phyloP scores from a whole-genome alignment of 1,284 basidiomycete species.

The Serendipita sp. region DNA sequence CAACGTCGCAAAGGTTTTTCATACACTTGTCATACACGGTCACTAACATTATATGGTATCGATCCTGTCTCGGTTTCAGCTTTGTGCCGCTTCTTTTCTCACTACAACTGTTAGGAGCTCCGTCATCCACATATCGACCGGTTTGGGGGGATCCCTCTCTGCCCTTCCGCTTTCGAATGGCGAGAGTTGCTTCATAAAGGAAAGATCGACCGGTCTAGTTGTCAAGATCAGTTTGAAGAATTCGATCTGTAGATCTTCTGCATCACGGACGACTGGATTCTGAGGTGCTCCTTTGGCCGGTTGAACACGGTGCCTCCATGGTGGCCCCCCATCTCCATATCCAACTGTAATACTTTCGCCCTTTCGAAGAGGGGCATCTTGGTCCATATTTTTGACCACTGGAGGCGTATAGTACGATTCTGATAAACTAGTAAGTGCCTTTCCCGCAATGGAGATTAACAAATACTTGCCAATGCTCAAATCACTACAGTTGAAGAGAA shows the following conservation, averaged over 20 bases:
- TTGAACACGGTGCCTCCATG: constrained; percentile 20
- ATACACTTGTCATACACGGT: not conserved
- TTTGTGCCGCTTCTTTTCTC: not conserved
- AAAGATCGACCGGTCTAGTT: constrained; percentile 18
- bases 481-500: not conserved
- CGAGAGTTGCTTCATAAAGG: constrained; percentile 17
- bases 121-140: too few species aligned
- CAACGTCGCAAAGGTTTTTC: too few species aligned
- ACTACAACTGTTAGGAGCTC: too few species aligned
- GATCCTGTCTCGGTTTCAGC: not conserved
- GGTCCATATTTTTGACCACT: not conserved
- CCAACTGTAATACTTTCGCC: constrained; percentile 20
- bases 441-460: constrained; percentile 16
- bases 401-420: not conserved
- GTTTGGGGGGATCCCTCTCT: not conserved
- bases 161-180: constrained; percentile 13
- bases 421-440: not conserved
- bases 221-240: constrained; percentile 24
- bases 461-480: not conserved
- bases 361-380: constrained; percentile 19
- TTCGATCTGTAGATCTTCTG: constrained; percentile 20
- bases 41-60: not conserved
- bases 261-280: constrained; percentile 2
- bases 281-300: not conserved
- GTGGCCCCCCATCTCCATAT: constrained; percentile 19